These are phyloP conservation scores for Aciculosporium take DNA, from an alignment of 2,329 filamentous ascomycete genomes.

Conservation along the genomic window DNA sequence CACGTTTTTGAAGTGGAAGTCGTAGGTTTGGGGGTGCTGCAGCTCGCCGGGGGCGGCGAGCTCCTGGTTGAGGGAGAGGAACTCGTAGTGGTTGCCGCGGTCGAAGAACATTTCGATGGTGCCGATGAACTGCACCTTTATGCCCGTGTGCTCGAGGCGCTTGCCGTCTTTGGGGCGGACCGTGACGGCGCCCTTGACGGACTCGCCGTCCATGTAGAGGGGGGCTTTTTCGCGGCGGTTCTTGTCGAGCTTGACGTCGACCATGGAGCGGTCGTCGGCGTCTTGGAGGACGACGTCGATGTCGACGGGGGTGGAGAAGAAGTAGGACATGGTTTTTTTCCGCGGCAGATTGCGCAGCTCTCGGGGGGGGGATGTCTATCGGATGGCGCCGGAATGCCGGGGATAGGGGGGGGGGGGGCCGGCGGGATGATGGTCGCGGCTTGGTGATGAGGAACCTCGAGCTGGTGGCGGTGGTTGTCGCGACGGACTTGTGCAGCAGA, in stretches of 20 bases:
- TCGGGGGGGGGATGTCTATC: not conserved
- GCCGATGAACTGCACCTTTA: constrained; percentile 99
- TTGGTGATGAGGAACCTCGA: too few relatives aligned
- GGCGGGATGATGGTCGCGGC: too few relatives aligned
- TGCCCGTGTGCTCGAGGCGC: constrained; percentile 91
- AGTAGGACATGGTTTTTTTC: constrained; percentile 67
- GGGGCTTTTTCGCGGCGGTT: constrained; percentile 93
- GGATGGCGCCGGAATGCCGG: too few relatives aligned
- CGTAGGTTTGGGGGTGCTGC: constrained; percentile 95
- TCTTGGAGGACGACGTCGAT: constrained; percentile 98
- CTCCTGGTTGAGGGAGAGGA: constrained; percentile 92
- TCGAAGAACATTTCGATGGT: constrained; percentile 99
- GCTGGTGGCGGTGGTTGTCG: too few relatives aligned
- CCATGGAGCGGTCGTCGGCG: constrained; percentile 82
- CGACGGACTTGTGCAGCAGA: too few relatives aligned
- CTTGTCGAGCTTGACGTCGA: constrained; percentile 98
- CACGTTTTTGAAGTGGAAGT: constrained; percentile 99
- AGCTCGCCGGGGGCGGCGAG: constrained; percentile 93
- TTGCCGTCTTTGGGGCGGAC: constrained; percentile 96
- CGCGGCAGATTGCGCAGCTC: not conserved
- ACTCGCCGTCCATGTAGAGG: constrained; percentile 95
- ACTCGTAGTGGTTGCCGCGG: constrained; percentile 97
- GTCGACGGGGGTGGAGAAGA: constrained; percentile 95
- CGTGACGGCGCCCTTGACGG: constrained; percentile 90
- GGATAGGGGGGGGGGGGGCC: too few relatives aligned